These are phyloP conservation scores for Xylariaceae sp. DNA, from an alignment of 2,329 filamentous ascomycete genomes.

Conservation along the genomic window DNA sequence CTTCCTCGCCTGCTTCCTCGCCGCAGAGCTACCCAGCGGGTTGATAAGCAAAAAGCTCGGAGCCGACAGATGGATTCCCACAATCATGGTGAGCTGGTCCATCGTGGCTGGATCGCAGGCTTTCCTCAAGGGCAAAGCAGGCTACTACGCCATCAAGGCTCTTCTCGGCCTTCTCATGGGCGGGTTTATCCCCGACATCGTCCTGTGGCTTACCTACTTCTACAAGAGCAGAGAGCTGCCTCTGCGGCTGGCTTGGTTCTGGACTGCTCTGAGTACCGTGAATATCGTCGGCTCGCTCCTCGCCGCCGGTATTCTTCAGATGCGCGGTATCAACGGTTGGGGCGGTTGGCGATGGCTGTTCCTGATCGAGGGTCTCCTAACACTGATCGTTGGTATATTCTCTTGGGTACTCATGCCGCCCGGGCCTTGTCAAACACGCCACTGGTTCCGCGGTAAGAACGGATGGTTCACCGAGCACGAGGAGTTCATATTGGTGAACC, in stretches of 20 bases:
- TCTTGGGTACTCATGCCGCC: constrained; percentile 60
- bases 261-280: constrained; percentile 64
- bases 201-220: constrained; percentile 74
- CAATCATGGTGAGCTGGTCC: constrained; percentile 46
- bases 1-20: constrained; percentile 51
- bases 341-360: constrained; percentile 57
- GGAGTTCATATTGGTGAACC: constrained; percentile 63
- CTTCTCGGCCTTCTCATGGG: constrained; percentile 55
- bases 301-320: constrained; percentile 56
- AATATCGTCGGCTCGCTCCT: constrained; percentile 57
- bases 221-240: constrained; percentile 74
- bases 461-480: constrained; percentile 65
- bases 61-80: constrained; percentile 52
- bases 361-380: constrained; percentile 46
- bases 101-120: constrained; percentile 40
- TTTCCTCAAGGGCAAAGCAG: constrained; percentile 32
- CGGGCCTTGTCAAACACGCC: constrained; percentile 53
- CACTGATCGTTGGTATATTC: constrained; percentile 52
- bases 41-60: constrained; percentile 55
- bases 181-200: constrained; percentile 65
- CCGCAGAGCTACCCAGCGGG: constrained; percentile 58
- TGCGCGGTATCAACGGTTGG: constrained; percentile 53
- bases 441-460: constrained; percentile 55
- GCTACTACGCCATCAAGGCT: constrained; percentile 38
- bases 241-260: constrained; percentile 69